phyloP scores from a whole-genome alignment of 2,329 filamentous ascomycete genomes.

The Talaromyces sp. region DNA sequence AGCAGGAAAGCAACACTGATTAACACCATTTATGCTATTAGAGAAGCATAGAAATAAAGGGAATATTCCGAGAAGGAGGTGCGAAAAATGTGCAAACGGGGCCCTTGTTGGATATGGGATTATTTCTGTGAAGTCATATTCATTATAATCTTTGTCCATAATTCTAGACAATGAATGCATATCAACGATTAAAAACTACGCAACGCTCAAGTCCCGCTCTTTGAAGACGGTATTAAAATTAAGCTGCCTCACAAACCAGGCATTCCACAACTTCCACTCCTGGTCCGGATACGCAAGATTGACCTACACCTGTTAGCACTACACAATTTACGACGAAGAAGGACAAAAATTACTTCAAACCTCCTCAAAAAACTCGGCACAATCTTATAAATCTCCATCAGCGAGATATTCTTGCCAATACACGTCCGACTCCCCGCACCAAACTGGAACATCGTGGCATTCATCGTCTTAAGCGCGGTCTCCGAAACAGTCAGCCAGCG shows the following conservation, averaged over 20 bases:
- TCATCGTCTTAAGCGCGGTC: constrained; percentile 10
- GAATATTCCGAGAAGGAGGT: no score
- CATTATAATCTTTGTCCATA: neutral
- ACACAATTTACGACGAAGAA: constrained; percentile 24
- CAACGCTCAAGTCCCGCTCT: neutral
- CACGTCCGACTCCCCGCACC: constrained; percentile 43
- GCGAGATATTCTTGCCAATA: constrained; percentile 37
- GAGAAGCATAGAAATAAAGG: no score
- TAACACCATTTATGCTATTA: neutral
- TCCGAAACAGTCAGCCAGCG: constrained; percentile 11
- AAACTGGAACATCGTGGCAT: constrained; percentile 15
- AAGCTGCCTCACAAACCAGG: constrained; percentile 3
- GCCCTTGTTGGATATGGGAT: neutral
- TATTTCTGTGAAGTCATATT: neutral
- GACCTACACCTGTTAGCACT: constrained; percentile 35
- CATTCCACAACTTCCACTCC: constrained; percentile 3
- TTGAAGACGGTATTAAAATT: constrained; percentile 1
- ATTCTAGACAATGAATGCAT: neutral
- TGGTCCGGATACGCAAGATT: constrained; percentile 3
- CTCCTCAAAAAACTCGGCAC: constrained; percentile 39
- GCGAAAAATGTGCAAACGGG: no score
- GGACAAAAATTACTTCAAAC: constrained; percentile 32
- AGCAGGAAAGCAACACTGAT: no score
- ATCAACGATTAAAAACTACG: neutral
- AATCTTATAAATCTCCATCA: constrained; percentile 24